Evolutionary conservation across 1,284 basidiomycete species (phyloP).

Genomic region (Ganoderma multipileum): DNA sequence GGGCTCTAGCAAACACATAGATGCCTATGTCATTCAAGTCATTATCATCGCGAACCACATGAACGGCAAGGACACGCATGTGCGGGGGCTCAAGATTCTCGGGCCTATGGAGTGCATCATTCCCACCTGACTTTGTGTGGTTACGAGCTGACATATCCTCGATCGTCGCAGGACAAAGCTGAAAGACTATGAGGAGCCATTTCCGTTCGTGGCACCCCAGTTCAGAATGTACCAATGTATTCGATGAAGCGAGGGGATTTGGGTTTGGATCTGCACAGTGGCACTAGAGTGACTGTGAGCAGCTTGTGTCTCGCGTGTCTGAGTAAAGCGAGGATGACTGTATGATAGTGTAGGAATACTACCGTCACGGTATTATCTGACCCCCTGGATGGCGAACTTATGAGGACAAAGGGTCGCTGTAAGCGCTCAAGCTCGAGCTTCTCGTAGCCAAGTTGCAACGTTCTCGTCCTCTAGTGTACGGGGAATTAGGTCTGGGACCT

Average conservation of each 20-base stretch:
- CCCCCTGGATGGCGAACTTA: no score
- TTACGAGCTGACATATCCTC: background rate
- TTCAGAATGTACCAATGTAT: conserved; percentile 85
- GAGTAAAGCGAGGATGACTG: background rate
- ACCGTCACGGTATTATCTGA: background rate
- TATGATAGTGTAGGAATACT: background rate
- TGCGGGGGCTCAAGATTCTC: conserved; percentile 87
- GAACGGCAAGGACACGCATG: conserved; percentile 99
- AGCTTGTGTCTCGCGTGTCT: no score
- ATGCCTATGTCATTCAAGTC: conserved; percentile 91
- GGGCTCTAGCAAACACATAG: conserved; percentile 76
- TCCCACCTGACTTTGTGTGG: background rate
- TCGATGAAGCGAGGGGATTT: conserved; percentile 53
- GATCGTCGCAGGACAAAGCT: conserved; percentile 27
- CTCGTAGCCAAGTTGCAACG: no score
- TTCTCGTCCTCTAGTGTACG: no score
- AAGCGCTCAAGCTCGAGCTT: no score
- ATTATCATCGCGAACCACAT: conserved; percentile 94
- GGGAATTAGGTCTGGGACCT: no score
- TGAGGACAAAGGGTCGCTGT: no score
- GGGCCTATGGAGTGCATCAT: conserved; percentile 81
- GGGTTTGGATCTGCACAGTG: background rate
- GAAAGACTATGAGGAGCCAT: conserved; percentile 67
- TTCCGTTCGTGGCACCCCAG: conserved; percentile 65
- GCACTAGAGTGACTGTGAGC: background rate